phyloP scores from a whole-genome alignment of 306 rosid species.

The Alnus glutinosa region DNA sequence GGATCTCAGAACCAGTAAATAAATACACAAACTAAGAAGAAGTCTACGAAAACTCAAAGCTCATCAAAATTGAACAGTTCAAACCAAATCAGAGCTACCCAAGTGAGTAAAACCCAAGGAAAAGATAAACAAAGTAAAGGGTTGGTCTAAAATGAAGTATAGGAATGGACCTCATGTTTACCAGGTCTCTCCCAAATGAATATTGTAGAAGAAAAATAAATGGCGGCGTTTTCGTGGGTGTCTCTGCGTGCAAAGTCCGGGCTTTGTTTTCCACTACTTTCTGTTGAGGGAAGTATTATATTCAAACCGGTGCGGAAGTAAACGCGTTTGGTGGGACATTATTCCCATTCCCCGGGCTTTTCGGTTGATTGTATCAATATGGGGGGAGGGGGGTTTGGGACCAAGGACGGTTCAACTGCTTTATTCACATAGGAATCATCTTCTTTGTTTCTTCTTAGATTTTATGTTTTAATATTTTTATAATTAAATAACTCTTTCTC shows the following conservation, averaged over 20 bases:
- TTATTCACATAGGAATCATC: too few species aligned
- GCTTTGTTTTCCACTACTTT: neutral
- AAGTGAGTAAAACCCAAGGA: slow-evolving; percentile 27
- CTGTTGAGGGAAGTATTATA: too few species aligned
- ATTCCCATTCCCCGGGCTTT: too few species aligned
- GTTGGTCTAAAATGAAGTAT: slow-evolving; percentile 12
- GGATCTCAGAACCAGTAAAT: slow-evolving; percentile 22
- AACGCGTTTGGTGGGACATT: too few species aligned
- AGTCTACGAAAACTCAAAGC: slow-evolving; percentile 23
- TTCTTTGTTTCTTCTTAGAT: too few species aligned
- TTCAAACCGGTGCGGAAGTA: neutral
- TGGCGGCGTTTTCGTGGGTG: slow-evolving; percentile 3
- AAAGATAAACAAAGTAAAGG: neutral
- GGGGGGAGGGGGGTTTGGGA: too few species aligned
- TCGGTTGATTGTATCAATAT: too few species aligned
- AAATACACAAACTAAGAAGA: slow-evolving; percentile 5
- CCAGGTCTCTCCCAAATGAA: slow-evolving; percentile 34
- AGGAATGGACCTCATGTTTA: slow-evolving; percentile 35
- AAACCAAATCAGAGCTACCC: slow-evolving; percentile 22
- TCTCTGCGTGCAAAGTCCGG: neutral
- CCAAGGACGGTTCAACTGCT: too few species aligned
- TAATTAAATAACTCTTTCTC: too few species aligned
- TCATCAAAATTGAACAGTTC: slow-evolving; percentile 27
- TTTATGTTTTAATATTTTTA: too few species aligned
- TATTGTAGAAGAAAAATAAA: slow-evolving; percentile 1